Evolutionary conservation across 75 land plant genomes (phyloP).

Genomic region (Gnetum montanum): DNA sequence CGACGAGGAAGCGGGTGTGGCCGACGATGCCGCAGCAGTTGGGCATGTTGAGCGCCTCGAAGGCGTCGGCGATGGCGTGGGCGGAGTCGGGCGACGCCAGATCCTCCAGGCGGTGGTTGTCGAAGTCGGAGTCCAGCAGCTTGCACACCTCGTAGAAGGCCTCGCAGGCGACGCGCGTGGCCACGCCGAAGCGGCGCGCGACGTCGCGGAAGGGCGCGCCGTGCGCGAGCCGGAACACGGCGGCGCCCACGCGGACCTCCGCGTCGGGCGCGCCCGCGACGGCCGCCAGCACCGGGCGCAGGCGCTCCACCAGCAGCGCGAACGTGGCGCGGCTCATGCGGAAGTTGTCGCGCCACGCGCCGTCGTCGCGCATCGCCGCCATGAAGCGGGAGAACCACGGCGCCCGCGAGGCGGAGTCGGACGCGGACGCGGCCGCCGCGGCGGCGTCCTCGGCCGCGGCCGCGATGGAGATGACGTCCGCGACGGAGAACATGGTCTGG

Average conservation of each 20-base stretch:
- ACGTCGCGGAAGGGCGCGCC: conserved; percentile 34
- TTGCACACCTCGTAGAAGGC: conserved; percentile 45
- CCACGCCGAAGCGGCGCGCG: conserved; percentile 35
- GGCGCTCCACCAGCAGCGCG: conserved; percentile 12
- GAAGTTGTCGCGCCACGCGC: conserved; percentile 24
- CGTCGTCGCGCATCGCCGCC: conserved; percentile 10
- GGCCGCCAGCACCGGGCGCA: conserved; percentile 9
- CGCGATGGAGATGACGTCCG: background rate
- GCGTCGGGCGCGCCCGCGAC: background rate
- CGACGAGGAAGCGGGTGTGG: conserved; percentile 23
- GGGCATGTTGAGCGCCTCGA: conserved; percentile 31
- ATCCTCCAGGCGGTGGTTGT: conserved; percentile 38
- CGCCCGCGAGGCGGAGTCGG: background rate
- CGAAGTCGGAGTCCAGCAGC: conserved; percentile 23
- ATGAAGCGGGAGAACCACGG: conserved; percentile 32
- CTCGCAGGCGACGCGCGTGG: conserved; percentile 18
- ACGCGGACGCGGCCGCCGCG: background rate
- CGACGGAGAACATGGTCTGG: conserved; percentile 13
- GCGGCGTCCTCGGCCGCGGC: conserved; percentile 1
- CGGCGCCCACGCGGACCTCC: conserved; percentile 38
- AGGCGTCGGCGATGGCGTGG: conserved; percentile 20
- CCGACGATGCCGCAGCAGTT: conserved; percentile 72
- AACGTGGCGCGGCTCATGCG: conserved; percentile 22
- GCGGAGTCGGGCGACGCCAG: conserved; percentile 15
- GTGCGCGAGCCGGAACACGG: conserved; percentile 60